Evolutionary conservation across 1,139 yeast genomes (phyloP).

Genomic region (Yamadazyma dushanensis): DNA sequence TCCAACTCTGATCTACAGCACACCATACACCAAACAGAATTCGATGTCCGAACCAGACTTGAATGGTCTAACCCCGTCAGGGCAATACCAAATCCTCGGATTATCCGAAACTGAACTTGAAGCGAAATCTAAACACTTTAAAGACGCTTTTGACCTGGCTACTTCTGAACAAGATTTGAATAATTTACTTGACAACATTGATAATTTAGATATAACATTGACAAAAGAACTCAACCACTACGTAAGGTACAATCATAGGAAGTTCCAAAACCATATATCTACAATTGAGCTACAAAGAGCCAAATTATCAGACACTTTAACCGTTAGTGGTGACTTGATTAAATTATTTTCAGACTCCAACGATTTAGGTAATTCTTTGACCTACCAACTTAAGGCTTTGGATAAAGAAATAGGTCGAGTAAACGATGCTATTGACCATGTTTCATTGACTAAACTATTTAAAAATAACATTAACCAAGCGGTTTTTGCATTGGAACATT

Average conservation of each 20-base stretch:
- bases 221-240: constrained; percentile 29
- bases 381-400: constrained; percentile 65
- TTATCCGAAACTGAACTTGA: constrained; percentile 3
- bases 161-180: constrained; percentile 14
- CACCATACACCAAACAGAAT: too few relatives aligned
- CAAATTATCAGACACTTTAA: constrained; percentile 36
- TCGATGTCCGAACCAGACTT: not conserved
- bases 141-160: constrained; percentile 11
- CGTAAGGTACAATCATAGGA: constrained; percentile 26
- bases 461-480: constrained; percentile 68
- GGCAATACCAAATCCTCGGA: constrained; percentile 4
- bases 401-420: constrained; percentile 75
- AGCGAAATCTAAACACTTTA: constrained; percentile 4
- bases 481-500: constrained; percentile 61
- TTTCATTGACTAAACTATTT: constrained; percentile 61
- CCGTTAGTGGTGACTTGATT: constrained; percentile 47
- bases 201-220: constrained; percentile 13
- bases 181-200: constrained; percentile 10
- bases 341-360: constrained; percentile 59
- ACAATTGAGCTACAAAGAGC: constrained; percentile 40
- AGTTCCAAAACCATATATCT: constrained; percentile 37
- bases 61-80: not conserved
- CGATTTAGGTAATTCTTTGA: constrained; percentile 63
- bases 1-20: not conserved
- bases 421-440: constrained; percentile 62